Conservation (phyloP, 345 rosid genomes). For the Nasturtium officinale region DNA sequence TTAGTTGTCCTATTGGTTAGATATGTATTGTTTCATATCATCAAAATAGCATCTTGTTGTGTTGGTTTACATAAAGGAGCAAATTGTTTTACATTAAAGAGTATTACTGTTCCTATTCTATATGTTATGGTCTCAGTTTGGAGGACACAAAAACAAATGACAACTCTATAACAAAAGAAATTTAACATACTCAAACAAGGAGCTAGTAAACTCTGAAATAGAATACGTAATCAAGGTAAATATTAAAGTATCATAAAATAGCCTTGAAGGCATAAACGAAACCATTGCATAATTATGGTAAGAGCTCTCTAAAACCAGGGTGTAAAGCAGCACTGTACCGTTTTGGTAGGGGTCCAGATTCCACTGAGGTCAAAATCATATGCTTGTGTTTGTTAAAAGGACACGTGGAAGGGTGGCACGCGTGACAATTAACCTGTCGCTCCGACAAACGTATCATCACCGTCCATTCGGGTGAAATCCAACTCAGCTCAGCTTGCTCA, state of each 20-base stretch:
- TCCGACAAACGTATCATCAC: conserved; percentile 34
- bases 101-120: background rate
- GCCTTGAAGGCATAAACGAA: background rate
- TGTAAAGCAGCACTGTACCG: conserved; percentile 25
- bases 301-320: conserved; percentile 9
- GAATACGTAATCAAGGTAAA: background rate
- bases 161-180: background rate
- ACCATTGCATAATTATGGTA: background rate
- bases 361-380: conserved; percentile 18
- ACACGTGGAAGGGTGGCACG: conserved; percentile 33
- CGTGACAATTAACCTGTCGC: conserved; percentile 20
- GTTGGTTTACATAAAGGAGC: background rate
- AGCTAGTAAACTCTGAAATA: no score
- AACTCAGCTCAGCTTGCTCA: conserved; percentile 9
- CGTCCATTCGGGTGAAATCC: conserved; percentile 24
- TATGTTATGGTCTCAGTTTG: background rate
- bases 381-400: background rate
- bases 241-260: background rate
- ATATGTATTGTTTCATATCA: background rate
- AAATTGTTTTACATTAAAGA: background rate
- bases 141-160: background rate
- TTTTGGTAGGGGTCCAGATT: conserved; percentile 30
- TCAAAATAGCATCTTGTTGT: background rate
- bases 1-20: background rate
- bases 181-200: no score